These are phyloP conservation scores for Phytophthora pistaciae DNA, from an alignment of 352 stramenopile species.

Conservation along the genomic window DNA sequence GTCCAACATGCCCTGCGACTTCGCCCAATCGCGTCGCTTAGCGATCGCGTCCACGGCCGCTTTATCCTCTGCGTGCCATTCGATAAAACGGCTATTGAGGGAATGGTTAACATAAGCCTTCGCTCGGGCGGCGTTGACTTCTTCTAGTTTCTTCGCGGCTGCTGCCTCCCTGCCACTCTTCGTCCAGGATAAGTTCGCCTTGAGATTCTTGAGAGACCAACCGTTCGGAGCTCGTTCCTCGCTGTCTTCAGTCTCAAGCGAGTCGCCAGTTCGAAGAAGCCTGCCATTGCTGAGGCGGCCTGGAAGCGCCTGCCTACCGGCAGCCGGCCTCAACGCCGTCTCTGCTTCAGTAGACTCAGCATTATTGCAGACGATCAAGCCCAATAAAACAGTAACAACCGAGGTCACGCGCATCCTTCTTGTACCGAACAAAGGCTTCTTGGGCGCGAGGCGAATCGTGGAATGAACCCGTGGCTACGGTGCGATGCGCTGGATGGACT, in stretches of 20 bases:
- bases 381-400: background rate
- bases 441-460: background rate
- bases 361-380: background rate
- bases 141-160: background rate
- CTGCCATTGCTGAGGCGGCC: background rate
- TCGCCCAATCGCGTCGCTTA: background rate
- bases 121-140: background rate
- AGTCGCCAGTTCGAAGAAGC: background rate
- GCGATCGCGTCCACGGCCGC: too few species aligned
- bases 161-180: background rate
- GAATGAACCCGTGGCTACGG: background rate
- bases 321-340: background rate
- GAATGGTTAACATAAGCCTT: background rate
- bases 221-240: background rate
- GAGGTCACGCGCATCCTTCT: background rate
- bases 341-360: background rate
- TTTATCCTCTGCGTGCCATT: too few species aligned
- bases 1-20: background rate
- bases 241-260: background rate
- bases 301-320: background rate
- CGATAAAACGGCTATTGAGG: background rate
- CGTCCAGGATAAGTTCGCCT: background rate
- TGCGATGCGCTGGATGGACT: background rate
- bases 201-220: background rate
- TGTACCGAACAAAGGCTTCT: background rate